A percentile compares a stretch with the other conserved stretches of the same genome.
Conservation (phyloP, 2,329 filamentous ascomycete species). For the Neopestalotiopsis rosae region DNA sequence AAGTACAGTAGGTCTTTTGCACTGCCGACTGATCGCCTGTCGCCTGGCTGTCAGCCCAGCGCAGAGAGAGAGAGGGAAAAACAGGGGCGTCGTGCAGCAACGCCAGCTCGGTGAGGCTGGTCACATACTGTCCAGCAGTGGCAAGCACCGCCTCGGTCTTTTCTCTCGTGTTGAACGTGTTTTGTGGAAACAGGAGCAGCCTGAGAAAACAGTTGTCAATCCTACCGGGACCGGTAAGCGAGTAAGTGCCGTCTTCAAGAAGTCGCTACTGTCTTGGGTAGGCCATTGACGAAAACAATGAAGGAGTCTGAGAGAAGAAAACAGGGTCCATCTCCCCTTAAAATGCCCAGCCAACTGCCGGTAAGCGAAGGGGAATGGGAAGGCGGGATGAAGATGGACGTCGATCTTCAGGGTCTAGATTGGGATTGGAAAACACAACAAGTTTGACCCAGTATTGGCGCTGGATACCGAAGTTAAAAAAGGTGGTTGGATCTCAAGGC, state of each 20-base stretch:
- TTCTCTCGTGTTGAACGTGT: not conserved
- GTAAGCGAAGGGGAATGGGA: not conserved
- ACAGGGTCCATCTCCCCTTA: not conserved
- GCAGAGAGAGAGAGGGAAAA: not conserved
- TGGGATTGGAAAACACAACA: not conserved
- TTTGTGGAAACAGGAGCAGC: not conserved
- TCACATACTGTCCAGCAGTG: not conserved
- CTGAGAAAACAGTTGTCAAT: not conserved
- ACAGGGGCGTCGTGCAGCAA: not conserved
- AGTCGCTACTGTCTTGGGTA: not conserved
- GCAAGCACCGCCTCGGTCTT: not conserved
- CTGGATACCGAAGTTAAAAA: not conserved
- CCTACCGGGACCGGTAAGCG: not conserved
- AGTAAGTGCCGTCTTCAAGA: not conserved
- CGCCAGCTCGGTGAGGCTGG: not conserved
- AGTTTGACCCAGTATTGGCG: not conserved
- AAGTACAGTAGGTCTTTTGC: not conserved
- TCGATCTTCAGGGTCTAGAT: conserved; percentile 7
- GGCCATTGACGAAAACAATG: not conserved
- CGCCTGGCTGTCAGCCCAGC: not conserved
- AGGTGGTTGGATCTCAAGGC: not conserved
- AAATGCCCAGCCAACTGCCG: not conserved
- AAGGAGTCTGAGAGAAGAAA: not conserved
- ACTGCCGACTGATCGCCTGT: not conserved
- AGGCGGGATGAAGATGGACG: not conserved